Percentiles rank a stretch among this genome's conserved stretches.
Evolutionary conservation across 208 protist species (phyloP).

Genomic region (Entamoeba nuttalli): DNA sequence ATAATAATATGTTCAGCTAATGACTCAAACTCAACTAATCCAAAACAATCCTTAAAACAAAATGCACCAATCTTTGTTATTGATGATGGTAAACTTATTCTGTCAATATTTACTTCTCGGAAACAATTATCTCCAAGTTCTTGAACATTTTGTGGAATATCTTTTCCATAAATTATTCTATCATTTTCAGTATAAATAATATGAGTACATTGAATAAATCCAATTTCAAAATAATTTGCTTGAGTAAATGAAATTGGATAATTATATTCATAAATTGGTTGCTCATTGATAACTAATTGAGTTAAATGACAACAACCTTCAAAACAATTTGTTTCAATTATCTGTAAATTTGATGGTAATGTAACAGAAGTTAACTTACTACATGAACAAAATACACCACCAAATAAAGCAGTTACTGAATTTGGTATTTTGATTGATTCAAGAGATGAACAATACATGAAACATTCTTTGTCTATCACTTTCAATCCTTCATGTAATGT

Average conservation of each 20-base stretch:
- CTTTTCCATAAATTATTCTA: not conserved
- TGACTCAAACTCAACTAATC: not conserved
- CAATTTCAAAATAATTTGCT: not conserved
- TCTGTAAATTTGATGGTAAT: not conserved
- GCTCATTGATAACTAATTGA: not conserved
- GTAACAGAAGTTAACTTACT: not conserved
- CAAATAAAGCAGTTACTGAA: not conserved
- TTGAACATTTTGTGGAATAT: not conserved
- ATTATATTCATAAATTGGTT: not conserved
- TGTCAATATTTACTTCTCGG: not conserved
- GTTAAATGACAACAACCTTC: not conserved
- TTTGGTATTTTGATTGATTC: not conserved
- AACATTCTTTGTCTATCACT: not conserved
- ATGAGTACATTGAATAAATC: not conserved
- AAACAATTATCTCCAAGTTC: not conserved
- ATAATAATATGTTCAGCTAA: not conserved
- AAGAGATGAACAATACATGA: not conserved
- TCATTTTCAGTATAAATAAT: not conserved
- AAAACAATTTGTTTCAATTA: not conserved
- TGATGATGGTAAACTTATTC: not conserved
- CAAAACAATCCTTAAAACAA: not conserved
- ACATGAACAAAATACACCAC: not conserved
- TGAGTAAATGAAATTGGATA: not conserved
- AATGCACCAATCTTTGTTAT: not conserved
- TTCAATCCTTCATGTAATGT: not conserved